Conservation (phyloP, 2,329 filamentous ascomycete species). For the Capronia epimyces region DNA sequence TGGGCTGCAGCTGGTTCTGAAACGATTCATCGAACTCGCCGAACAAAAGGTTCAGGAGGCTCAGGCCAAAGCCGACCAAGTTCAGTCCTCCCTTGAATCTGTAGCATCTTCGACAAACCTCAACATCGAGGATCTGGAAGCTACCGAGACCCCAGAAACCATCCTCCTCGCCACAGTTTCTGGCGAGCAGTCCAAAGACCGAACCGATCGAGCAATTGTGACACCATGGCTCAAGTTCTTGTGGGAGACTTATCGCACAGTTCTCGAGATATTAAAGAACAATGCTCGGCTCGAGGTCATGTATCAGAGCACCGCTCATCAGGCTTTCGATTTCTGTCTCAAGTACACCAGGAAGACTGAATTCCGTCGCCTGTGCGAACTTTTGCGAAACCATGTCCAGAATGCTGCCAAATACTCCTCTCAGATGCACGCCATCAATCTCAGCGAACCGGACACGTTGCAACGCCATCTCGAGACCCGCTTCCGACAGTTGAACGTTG, state of each 20-base stretch:
- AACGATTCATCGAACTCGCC: conserved; percentile 95
- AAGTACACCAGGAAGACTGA: conserved; percentile 99
- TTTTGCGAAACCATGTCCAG: conserved; percentile 96
- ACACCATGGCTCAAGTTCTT: conserved; percentile 99
- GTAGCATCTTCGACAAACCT: conserved; percentile 54
- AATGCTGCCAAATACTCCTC: conserved; percentile 98
- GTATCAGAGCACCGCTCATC: conserved; percentile 96
- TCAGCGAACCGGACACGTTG: conserved; percentile 93
- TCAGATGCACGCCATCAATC: conserved; percentile 99
- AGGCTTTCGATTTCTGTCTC: conserved; percentile 97
- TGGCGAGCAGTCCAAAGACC: conserved; percentile 93
- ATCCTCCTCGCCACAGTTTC: conserved; percentile 97
- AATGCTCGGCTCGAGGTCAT: conserved; percentile 95
- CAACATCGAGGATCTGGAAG: conserved; percentile 84
- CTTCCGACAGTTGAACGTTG: conserved; percentile 97
- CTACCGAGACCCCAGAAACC: conserved; percentile 94
- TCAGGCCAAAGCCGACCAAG: conserved; percentile 91
- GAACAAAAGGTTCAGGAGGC: conserved; percentile 94
- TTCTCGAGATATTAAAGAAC: conserved; percentile 97
- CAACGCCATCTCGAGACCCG: conserved; percentile 96
- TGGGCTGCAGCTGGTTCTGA: conserved; percentile 68
- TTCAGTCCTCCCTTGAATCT: conserved; percentile 80
- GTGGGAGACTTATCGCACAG: conserved; percentile 98
- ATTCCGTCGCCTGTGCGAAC: conserved; percentile 95
- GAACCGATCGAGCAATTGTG: conserved; percentile 95